Conservation (phyloP, 179 eudicot genomes). For the Beta macrorhiza region DNA sequence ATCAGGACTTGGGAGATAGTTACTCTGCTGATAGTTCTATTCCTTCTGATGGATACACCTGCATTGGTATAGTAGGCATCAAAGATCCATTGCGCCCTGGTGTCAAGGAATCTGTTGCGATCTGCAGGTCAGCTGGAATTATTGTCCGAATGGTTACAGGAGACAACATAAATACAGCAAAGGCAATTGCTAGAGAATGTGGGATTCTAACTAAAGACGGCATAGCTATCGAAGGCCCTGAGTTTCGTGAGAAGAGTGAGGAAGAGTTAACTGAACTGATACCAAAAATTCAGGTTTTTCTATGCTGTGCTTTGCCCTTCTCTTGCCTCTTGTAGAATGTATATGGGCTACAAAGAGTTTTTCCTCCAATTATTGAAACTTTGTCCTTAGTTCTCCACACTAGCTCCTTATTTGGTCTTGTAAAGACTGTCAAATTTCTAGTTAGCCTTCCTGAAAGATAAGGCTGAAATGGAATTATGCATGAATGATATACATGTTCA, state of each 20-base stretch:
- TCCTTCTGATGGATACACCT: slow-evolving; percentile 70
- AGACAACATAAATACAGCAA: slow-evolving; percentile 91
- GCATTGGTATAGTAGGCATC: slow-evolving; percentile 88
- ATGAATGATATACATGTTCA: not conserved
- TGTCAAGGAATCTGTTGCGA: slow-evolving; percentile 86
- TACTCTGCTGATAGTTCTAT: slow-evolving; percentile 52
- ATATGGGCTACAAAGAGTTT: not conserved
- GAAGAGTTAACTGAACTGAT: slow-evolving; percentile 67
- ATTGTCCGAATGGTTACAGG: slow-evolving; percentile 94
- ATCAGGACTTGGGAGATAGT: slow-evolving; percentile 60
- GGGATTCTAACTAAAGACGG: slow-evolving; percentile 94
- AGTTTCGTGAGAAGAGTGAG: slow-evolving; percentile 62
- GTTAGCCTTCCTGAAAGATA: not conserved
- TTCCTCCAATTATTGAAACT: not conserved
- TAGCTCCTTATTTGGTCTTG: slow-evolving; percentile 1
- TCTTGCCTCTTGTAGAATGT: not conserved
- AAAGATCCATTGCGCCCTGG: slow-evolving; percentile 96
- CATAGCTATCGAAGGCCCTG: slow-evolving; percentile 95
- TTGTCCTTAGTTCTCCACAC: not conserved
- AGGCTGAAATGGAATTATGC: not conserved
- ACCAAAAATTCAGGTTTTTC: slow-evolving; percentile 80
- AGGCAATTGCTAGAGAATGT: slow-evolving; percentile 96
- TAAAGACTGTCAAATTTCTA: not conserved
- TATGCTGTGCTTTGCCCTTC: not conserved
- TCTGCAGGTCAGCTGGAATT: slow-evolving; percentile 84